Percentiles rank a stretch among this genome's conserved stretches.
phyloP scores from a whole-genome alignment of 2,329 filamentous ascomycete genomes.

The Blastomyces gilchristii region DNA sequence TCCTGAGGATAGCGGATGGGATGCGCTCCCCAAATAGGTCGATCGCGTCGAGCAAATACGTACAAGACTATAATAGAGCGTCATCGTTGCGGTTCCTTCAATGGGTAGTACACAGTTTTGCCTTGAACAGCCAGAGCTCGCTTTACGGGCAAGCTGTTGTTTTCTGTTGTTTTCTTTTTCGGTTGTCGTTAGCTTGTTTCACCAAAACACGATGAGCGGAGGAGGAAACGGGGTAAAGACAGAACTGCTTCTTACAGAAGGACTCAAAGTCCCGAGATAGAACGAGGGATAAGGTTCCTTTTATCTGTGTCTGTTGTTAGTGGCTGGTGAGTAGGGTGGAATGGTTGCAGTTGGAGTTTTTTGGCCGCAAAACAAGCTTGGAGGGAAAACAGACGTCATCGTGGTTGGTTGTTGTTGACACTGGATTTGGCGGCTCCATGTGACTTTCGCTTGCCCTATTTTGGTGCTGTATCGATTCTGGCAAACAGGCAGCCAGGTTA shows the following conservation, averaged over 20 bases:
- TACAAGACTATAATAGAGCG: conserved; percentile 59
- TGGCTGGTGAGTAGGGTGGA: neutral
- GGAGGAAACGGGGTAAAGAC: neutral
- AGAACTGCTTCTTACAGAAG: neutral
- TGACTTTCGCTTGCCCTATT: conserved; percentile 10
- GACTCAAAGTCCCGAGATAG: neutral
- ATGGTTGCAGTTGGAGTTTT: neutral
- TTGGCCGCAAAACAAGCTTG: conserved; percentile 6
- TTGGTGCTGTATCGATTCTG: neutral
- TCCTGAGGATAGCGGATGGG: no score
- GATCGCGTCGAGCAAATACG: conserved; percentile 24
- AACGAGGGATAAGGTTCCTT: neutral
- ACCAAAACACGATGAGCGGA: neutral
- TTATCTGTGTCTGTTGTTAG: neutral
- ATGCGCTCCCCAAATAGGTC: neutral
- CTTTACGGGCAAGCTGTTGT: neutral
- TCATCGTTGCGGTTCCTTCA: conserved; percentile 43
- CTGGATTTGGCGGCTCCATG: neutral
- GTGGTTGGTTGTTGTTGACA: neutral
- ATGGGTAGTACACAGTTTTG: neutral
- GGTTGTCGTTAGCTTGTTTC: neutral
- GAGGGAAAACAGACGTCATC: conserved; percentile 10
- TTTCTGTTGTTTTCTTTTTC: neutral
- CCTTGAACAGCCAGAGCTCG: neutral
- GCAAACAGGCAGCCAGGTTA: conserved; percentile 2